Evolutionary conservation across 495 filamentous ascomycete genomes (phyloP).

Genomic region (Neurospora sp.): DNA sequence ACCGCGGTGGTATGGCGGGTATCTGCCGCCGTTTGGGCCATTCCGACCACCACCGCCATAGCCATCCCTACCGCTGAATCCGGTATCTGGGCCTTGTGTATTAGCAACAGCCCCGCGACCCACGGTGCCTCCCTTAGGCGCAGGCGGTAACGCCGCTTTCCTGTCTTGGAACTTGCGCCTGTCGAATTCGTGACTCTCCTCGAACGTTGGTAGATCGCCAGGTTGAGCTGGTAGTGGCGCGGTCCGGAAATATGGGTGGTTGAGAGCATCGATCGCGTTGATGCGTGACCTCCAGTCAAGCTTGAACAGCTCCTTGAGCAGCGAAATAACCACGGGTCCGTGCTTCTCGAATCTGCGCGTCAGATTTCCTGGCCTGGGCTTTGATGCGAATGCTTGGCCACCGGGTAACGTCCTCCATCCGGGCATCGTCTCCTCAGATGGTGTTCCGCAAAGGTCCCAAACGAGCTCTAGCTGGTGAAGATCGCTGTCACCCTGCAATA

Average conservation of each 20-base stretch:
- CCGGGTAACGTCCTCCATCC: slow-evolving; percentile 76
- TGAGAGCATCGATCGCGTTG: slow-evolving; percentile 88
- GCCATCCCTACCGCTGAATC: slow-evolving; percentile 36
- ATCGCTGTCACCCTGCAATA: slow-evolving; percentile 83
- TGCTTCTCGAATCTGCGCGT: slow-evolving; percentile 62
- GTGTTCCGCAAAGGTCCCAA: slow-evolving; percentile 86
- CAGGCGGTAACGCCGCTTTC: slow-evolving; percentile 70
- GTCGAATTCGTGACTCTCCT: slow-evolving; percentile 94
- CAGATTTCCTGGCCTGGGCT: slow-evolving; percentile 58
- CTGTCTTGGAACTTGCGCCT: slow-evolving; percentile 77
- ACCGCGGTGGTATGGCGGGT: slow-evolving; percentile 20
- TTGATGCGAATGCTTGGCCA: slow-evolving; percentile 52
- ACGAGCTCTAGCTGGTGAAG: slow-evolving; percentile 82
- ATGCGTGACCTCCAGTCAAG: slow-evolving; percentile 82
- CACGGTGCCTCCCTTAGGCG: slow-evolving; percentile 79
- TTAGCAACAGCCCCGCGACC: slow-evolving; percentile 63
- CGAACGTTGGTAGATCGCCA: slow-evolving; percentile 74
- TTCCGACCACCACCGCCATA: slow-evolving; percentile 24
- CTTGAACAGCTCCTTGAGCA: slow-evolving; percentile 73
- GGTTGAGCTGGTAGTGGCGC: slow-evolving; percentile 70
- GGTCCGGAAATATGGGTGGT: slow-evolving; percentile 83
- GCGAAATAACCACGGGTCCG: slow-evolving; percentile 51
- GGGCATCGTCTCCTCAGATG: slow-evolving; percentile 87
- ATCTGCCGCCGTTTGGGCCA: slow-evolving; percentile 31
- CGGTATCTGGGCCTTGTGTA: slow-evolving; percentile 33